Evolutionary conservation across 805 yeast genomes (phyloP).

Genomic region (Teunomyces atbi): DNA sequence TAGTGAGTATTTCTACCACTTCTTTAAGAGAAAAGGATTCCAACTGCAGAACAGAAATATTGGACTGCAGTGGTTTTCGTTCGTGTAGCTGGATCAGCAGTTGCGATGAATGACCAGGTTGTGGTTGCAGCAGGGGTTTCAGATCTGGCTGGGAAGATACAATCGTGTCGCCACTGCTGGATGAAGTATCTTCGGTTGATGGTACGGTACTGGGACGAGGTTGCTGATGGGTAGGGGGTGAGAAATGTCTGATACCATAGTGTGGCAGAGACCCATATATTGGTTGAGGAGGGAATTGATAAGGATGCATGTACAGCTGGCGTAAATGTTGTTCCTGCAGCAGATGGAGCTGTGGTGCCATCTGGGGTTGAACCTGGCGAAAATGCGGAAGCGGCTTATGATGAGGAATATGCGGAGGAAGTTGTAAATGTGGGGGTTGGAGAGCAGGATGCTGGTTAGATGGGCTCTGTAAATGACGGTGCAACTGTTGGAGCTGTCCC

Average conservation of each 20-base stretch:
- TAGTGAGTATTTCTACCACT: slow-evolving; percentile 22
- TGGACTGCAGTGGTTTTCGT: slow-evolving; percentile 7
- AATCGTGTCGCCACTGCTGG: background rate
- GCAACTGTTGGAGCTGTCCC: slow-evolving; percentile 4
- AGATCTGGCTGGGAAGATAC: background rate
- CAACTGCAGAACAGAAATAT: slow-evolving; percentile 1
- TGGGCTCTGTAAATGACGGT: background rate
- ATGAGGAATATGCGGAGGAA: slow-evolving; percentile 1
- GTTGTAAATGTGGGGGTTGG: slow-evolving; percentile 2
- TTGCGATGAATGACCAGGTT: slow-evolving; percentile 5
- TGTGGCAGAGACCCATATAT: background rate
- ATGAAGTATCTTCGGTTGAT: background rate
- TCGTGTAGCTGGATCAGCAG: slow-evolving; percentile 9
- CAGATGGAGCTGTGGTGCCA: slow-evolving; percentile 4
- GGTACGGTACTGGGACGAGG: background rate
- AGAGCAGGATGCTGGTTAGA: slow-evolving; percentile 2
- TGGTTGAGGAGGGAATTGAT: slow-evolving; percentile 1
- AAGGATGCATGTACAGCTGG: slow-evolving; percentile 2
- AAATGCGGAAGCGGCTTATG: slow-evolving; percentile 1
- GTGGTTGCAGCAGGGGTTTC: slow-evolving; percentile 6
- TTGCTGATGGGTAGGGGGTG: background rate
- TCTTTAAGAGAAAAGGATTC: slow-evolving; percentile 19
- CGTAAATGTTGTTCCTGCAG: slow-evolving; percentile 4
- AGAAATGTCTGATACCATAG: background rate
- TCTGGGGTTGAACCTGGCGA: slow-evolving; percentile 4